These are phyloP conservation scores for Elsinoe batatas DNA, from an alignment of 2,329 filamentous ascomycete species.

Conservation along the genomic window DNA sequence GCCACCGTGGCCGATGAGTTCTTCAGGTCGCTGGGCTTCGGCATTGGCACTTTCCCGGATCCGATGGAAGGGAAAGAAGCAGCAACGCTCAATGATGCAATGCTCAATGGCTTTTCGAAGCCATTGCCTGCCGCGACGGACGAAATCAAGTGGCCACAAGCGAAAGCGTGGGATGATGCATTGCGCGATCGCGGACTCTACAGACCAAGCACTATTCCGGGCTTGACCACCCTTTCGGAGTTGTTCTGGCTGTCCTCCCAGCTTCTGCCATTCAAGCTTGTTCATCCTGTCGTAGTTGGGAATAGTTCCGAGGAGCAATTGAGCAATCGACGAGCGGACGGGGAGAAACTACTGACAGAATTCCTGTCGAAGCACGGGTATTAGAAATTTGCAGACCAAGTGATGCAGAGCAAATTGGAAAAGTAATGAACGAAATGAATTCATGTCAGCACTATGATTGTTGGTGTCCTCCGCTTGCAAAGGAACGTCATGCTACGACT, in stretches of 20 bases:
- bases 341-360: not conserved
- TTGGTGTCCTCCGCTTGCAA: no score
- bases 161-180: slow-evolving; percentile 9
- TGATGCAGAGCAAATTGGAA: no score
- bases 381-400: not conserved
- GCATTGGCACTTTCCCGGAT: slow-evolving; percentile 2
- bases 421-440: no score
- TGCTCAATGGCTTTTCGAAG: slow-evolving; percentile 10
- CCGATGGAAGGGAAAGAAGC: not conserved
- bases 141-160: slow-evolving; percentile 1
- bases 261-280: slow-evolving; percentile 4
- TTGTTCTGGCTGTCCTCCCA: slow-evolving; percentile 6
- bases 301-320: not conserved
- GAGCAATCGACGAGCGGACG: not conserved
- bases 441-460: no score
- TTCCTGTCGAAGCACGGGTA: not conserved
- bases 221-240: not conserved
- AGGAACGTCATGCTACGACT: no score
- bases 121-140: not conserved
- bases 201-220: slow-evolving; percentile 1
- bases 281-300: not conserved
- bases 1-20: slow-evolving; percentile 8
- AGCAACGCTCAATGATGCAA: not conserved
- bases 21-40: slow-evolving; percentile 7
- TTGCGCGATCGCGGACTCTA: not conserved